Evolutionary conservation across 345 rosid genomes (phyloP).

Genomic region (Hypericum androsaemum): DNA sequence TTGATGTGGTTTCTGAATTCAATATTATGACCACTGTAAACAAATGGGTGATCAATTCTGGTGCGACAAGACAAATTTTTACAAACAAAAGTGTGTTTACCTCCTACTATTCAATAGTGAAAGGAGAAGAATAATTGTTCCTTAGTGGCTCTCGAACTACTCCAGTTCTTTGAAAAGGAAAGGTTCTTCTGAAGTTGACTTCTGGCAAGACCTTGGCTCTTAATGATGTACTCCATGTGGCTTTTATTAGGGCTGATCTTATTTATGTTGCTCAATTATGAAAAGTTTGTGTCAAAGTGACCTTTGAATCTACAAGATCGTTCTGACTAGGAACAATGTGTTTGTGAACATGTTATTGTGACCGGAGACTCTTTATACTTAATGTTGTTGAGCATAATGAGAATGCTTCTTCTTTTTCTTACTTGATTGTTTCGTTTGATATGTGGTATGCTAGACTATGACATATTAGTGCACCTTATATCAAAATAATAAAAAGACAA

Average conservation of each 20-base stretch:
- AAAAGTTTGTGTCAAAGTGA: slow-evolving; percentile 2
- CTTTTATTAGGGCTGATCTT: neutral
- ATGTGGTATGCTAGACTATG: too few species aligned
- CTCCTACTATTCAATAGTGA: too few species aligned
- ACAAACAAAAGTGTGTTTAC: too few species aligned
- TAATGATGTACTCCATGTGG: neutral
- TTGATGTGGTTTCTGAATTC: too few species aligned
- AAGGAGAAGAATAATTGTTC: too few species aligned
- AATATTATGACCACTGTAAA: too few species aligned
- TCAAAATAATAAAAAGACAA: neutral
- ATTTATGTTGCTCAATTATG: neutral
- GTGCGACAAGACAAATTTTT: too few species aligned
- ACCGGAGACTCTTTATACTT: slow-evolving; percentile 3
- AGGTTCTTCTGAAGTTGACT: neutral
- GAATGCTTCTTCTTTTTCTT: neutral
- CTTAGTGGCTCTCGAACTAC: neutral
- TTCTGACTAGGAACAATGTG: neutral
- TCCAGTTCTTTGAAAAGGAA: neutral
- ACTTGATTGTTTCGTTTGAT: neutral
- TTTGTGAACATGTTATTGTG: neutral
- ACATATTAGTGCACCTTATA: neutral
- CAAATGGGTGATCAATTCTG: too few species aligned
- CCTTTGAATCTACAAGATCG: neutral
- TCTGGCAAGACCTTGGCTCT: neutral
- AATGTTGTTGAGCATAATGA: neutral